A percentile compares a stretch with the other conserved stretches of the same genome.
phyloP scores from a whole-genome alignment of 2,329 filamentous ascomycete genomes.

The Myriosclerotinia scirpicola region DNA sequence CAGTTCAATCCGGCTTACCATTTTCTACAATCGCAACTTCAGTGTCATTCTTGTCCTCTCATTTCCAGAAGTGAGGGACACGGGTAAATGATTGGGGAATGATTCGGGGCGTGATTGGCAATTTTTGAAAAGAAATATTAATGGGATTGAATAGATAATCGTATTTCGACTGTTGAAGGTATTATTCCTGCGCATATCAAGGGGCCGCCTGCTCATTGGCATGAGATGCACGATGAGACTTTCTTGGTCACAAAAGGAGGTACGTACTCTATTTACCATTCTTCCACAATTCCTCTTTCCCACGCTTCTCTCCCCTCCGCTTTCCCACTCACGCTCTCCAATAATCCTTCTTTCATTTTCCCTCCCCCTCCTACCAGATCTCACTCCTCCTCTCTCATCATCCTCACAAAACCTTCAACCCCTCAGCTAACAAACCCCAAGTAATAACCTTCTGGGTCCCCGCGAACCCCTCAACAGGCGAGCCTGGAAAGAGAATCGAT shows the following conservation, averaged over 20 bases:
- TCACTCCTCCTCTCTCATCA: no score
- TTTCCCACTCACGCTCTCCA: neutral
- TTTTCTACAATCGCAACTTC: neutral
- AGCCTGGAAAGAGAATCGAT: neutral
- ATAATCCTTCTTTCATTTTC: neutral
- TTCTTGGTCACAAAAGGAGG: slow-evolving; percentile 16
- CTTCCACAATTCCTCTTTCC: neutral
- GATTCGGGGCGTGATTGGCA: no score
- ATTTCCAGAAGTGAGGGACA: no score
- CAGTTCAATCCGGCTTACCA: no score
- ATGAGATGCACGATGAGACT: slow-evolving; percentile 21
- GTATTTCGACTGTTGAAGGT: slow-evolving; percentile 1
- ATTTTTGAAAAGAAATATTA: neutral
- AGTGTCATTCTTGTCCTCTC: neutral
- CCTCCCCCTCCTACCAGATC: no score
- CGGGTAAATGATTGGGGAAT: no score
- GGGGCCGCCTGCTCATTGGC: slow-evolving; percentile 19
- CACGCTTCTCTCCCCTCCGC: neutral
- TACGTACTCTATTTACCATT: neutral
- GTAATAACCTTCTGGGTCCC: slow-evolving; percentile 7
- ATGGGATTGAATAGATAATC: neutral
- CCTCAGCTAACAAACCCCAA: neutral
- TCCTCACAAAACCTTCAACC: no score
- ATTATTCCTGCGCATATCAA: slow-evolving; percentile 12
- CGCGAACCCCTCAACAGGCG: neutral